Evolutionary conservation across 1,139 yeast species (phyloP).

Genomic region (Saccharomyces hybrid): DNA sequence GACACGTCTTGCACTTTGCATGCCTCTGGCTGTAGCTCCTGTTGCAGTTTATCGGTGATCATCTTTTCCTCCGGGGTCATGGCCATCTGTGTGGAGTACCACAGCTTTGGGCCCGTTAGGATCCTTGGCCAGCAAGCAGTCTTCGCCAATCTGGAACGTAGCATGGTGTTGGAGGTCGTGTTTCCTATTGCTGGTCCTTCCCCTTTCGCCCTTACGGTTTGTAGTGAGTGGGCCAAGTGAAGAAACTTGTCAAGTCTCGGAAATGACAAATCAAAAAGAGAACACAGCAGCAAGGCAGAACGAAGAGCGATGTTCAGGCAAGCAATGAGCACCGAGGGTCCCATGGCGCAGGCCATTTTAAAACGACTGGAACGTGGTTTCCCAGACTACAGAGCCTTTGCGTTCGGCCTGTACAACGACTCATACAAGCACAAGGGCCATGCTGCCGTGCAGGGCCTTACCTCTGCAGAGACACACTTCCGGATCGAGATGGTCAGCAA

Average conservation of each 20-base stretch:
- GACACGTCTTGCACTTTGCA: slow-evolving; percentile 77
- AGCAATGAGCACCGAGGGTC: slow-evolving; percentile 35
- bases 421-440: slow-evolving; percentile 88
- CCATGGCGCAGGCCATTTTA: slow-evolving; percentile 46
- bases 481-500: slow-evolving; percentile 64
- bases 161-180: not conserved
- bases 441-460: slow-evolving; percentile 66
- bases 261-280: not conserved
- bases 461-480: slow-evolving; percentile 82
- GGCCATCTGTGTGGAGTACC: not conserved
- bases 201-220: not conserved
- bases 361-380: slow-evolving; percentile 42
- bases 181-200: not conserved
- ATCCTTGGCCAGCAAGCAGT: not conserved
- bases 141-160: not conserved
- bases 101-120: not conserved
- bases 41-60: slow-evolving; percentile 48
- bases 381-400: slow-evolving; percentile 43
- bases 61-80: slow-evolving; percentile 61
- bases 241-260: not conserved
- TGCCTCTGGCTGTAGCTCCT: slow-evolving; percentile 49
- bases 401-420: slow-evolving; percentile 54
- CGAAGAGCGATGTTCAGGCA: not conserved
- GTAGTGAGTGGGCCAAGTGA: not conserved
- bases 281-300: not conserved